Conservation (phyloP, 176 grass and related monocot species). For the Paspalum vaginatum region DNA sequence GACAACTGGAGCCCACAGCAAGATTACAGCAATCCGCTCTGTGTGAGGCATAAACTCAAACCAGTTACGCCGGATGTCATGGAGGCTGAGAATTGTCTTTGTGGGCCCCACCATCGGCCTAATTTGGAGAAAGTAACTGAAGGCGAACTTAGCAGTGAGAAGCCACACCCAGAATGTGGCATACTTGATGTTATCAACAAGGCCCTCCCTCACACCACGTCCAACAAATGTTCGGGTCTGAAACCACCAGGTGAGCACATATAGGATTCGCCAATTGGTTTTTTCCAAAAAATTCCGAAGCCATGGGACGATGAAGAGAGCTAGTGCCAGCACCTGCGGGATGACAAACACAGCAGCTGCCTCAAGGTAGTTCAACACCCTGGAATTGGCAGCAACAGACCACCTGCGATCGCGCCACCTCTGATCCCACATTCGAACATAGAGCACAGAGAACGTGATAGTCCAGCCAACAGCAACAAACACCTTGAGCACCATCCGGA, state of each 20-base stretch:
- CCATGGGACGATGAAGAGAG: conserved; percentile 85
- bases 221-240: conserved; percentile 90
- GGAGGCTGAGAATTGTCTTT: conserved; percentile 71
- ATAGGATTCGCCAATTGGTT: conserved; percentile 90
- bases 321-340: conserved; percentile 67
- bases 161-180: conserved; percentile 73
- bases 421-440: conserved; percentile 81
- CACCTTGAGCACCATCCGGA: conserved; percentile 85
- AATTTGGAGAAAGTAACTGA: conserved; percentile 97
- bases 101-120: conserved; percentile 77
- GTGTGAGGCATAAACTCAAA: conserved; percentile 91
- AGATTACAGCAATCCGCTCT: conserved; percentile 68
- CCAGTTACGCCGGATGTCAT: conserved; percentile 63
- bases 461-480: conserved; percentile 75
- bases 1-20: conserved; percentile 85
- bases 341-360: conserved; percentile 83
- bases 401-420: conserved; percentile 66
- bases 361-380: conserved; percentile 72
- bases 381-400: conserved; percentile 67
- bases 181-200: conserved; percentile 88
- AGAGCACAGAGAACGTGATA: conserved; percentile 71
- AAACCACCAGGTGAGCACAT: conserved; percentile 94
- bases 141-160: conserved; percentile 74
- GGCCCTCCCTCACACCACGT: conserved; percentile 83
- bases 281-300: conserved; percentile 85